phyloP scores from a whole-genome alignment of 257 asterid genomes.

The Penstemon davidsonii region DNA sequence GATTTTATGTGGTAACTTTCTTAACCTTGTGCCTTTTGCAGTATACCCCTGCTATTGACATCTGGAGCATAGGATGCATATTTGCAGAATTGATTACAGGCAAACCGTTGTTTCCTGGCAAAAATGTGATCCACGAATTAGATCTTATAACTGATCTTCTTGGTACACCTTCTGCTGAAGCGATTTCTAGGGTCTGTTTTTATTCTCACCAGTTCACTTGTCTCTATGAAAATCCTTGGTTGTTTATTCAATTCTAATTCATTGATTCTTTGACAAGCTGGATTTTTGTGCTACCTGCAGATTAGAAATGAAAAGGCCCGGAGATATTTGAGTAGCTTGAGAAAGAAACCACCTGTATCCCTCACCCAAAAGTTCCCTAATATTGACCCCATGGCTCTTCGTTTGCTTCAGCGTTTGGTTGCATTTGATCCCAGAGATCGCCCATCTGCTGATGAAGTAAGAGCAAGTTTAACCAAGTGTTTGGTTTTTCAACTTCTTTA shows the following conservation, averaged over 20 bases:
- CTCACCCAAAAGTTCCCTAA: slow-evolving; percentile 58
- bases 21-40: slow-evolving; percentile 34
- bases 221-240: neutral
- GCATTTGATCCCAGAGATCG: slow-evolving; percentile 85
- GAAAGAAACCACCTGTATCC: slow-evolving; percentile 54
- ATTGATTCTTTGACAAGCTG: neutral
- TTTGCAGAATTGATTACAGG: slow-evolving; percentile 74
- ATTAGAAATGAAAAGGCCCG: slow-evolving; percentile 80
- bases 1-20: neutral
- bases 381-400: slow-evolving; percentile 70
- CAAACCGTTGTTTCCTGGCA: slow-evolving; percentile 72
- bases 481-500: neutral
- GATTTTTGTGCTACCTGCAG: slow-evolving; percentile 41
- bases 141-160: slow-evolving; percentile 76
- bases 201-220: slow-evolving; percentile 9
- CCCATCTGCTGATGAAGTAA: slow-evolving; percentile 68
- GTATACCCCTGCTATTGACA: slow-evolving; percentile 80
- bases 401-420: slow-evolving; percentile 58
- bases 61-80: slow-evolving; percentile 84
- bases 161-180: slow-evolving; percentile 64
- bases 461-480: slow-evolving; percentile 15
- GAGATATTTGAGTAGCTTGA: slow-evolving; percentile 64
- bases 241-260: neutral
- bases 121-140: slow-evolving; percentile 65
- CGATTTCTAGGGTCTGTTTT: slow-evolving; percentile 66